A percentile compares a stretch with the other conserved stretches of the same genome.
Conservation (phyloP, 2,329 filamentous ascomycete genomes). For the Thermothelomyces thermophilus region DNA sequence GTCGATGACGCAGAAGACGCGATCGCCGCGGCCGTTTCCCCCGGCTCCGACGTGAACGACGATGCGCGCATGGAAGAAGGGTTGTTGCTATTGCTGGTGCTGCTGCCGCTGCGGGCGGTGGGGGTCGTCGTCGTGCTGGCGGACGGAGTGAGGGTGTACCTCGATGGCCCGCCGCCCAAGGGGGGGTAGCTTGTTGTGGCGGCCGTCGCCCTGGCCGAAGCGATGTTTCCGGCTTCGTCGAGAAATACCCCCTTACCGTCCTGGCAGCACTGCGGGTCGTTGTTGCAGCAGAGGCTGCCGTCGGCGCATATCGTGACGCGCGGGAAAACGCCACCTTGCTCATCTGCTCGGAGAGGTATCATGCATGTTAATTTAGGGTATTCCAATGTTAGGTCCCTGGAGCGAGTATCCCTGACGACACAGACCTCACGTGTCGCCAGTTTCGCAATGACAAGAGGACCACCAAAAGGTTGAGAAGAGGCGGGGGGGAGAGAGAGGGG, state of each 20-base stretch:
- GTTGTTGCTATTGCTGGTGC: neutral
- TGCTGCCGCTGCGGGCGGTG: no score
- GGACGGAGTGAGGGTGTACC: slow-evolving; percentile 1
- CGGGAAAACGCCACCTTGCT: slow-evolving; percentile 6
- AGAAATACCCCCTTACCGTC: neutral
- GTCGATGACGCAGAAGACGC: neutral
- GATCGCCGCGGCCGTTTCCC: no score
- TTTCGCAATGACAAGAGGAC: no score
- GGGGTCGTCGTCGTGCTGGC: slow-evolving; percentile 4
- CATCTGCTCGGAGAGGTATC: slow-evolving; percentile 3
- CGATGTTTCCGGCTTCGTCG: slow-evolving; percentile 1
- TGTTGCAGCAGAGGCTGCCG: slow-evolving; percentile 7
- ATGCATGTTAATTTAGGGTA: neutral
- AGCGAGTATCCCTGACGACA: no score
- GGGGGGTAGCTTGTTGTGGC: slow-evolving; percentile 17
- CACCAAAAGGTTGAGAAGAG: no score
- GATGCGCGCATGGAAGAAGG: neutral
- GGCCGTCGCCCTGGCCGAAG: neutral
- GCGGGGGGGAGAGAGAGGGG: no score
- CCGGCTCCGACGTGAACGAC: neutral
- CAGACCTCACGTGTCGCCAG: no score
- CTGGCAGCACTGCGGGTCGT: neutral
- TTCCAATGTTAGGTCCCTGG: no score
- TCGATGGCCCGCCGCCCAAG: neutral
- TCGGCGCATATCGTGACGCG: slow-evolving; percentile 7